Base-by-base conservation (phyloP, 1,139 yeast genomes). In the Taphrina wiesneri region DNA sequence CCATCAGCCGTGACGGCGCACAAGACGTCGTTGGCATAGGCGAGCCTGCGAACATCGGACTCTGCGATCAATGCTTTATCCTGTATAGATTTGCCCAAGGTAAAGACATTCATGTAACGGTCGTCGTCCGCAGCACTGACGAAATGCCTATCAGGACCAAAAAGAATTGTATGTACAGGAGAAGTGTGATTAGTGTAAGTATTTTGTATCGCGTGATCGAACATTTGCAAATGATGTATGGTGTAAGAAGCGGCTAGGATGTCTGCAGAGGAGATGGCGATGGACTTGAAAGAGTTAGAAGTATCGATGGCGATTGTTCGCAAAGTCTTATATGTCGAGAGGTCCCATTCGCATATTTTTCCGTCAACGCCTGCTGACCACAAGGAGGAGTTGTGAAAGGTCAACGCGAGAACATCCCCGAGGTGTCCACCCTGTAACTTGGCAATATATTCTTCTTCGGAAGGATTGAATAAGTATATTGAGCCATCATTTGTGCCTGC, bases 171-270 rank as follows among this genome's bases (percentile, higher is more conserved):
- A 69, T 79, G 81, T 47, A 88, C 81, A 2, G 89, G 86, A 41
- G 88, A 83, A 39, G 88, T 83, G 74, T 89, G 95, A 21, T 90
- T 93, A 0, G 95, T 91, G 73, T 83, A 85, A 0, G 86, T 54
- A 26, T 60, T 47, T n/a, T 51, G 47, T 13, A 81, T 70, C 77
- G 78, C 46, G 78, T 73, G 2, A 82, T 76, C 73, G 60, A 77
- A 79, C 0, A 74, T 70, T 23, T 74, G 69, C 2, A 77, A 70
- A 19, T 79, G 72, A 71, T 85, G 83, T 34, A 60, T 63, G 19
- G 49, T 67, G 36, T 66, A 68, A 13, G 70, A 68, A 6, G 69
- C 66, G 21, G 61, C 69, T 23, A 63, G 60, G 19, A 67, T 36
- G 19, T 85, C 77, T 68, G 86, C 74, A 67, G 82, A 81, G 34